Base-by-base conservation (phyloP, 495 filamentous ascomycete species). In the Aspergillus bridgeri region DNA sequence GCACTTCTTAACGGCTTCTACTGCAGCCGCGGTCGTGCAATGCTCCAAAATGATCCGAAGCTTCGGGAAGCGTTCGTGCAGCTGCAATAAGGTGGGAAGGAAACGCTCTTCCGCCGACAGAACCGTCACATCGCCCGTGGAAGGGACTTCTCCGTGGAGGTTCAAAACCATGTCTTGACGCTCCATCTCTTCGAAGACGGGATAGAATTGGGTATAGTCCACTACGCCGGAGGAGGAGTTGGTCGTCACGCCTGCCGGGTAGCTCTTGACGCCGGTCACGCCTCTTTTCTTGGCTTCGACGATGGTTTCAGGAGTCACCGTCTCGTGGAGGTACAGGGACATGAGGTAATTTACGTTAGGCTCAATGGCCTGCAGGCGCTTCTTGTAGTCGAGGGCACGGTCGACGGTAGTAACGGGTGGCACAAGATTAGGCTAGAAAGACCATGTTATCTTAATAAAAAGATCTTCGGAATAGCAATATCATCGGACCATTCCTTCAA, bases 211-310 rank as follows among this genome's bases (percentile, higher is more conserved):
- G 19, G 79, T 81, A 63, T 89, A 88, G 60, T 87, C 84, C 25
- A 92, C 75, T 19, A 96, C 90, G 19, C 92, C 93, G 50, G 83
- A 83, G 54, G 85, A 82, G 18, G 89, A 93, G 73, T 96, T 96
- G 53, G 92, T 96, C 0, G 91, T 96, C 7, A 74, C 76, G 62
- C 83, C 84, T 29, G 83, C 83, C 3, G 85, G 84, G 62, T 87
- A 89, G 53, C 79, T 78, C 69, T 92, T 79, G 54, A 80, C 75
- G 53, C 77, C 73, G 20, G 75, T 69, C 56, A 80, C 70, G 15
- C 75, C 75, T 24, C 72, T 69, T 68, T 76, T 69, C 65, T 85
- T 86, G 23, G 91, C 91, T 62, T 88, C 83, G 46, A 80, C 78
- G 56, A 97, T 90, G 13, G 84, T 84, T 33, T 88, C 87, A 6